Evolutionary conservation across 345 rosid species (phyloP).

Genomic region (Noccaea bulbosa): DNA sequence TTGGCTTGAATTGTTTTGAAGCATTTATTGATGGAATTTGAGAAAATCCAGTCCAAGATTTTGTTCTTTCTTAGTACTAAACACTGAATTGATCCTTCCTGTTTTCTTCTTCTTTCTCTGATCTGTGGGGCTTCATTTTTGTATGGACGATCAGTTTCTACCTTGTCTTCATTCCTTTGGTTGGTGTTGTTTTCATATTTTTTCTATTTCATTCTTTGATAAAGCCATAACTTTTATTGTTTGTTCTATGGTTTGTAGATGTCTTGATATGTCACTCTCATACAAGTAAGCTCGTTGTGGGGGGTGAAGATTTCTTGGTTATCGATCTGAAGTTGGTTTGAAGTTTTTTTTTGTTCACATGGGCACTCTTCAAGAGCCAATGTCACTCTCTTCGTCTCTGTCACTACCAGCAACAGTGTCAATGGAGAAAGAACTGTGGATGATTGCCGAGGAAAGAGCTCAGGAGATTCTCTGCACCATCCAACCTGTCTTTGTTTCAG

Average conservation of each 20-base stretch:
- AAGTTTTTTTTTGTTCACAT: constrained; percentile 40
- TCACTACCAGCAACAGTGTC: constrained; percentile 39
- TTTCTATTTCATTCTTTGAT: constrained; percentile 3
- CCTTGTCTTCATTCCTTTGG: constrained; percentile 18
- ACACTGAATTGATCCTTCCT: not conserved
- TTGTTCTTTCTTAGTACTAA: constrained; percentile 3
- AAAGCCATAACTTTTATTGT: not conserved
- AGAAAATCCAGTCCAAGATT: constrained; percentile 3
- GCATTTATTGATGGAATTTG: constrained; percentile 16
- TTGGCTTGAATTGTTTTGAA: constrained; percentile 5
- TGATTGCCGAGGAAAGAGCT: constrained; percentile 69
- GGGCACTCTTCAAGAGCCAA: constrained; percentile 56
- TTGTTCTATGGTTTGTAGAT: constrained; percentile 32
- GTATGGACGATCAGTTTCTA: constrained; percentile 12
- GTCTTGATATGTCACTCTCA: constrained; percentile 28
- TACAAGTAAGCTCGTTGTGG: constrained; percentile 22
- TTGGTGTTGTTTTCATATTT: constrained; percentile 6
- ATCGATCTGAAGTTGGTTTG: constrained; percentile 36
- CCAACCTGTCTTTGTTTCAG: constrained; percentile 68
- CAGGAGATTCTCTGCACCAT: constrained; percentile 66
- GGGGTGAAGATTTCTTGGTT: constrained; percentile 4
- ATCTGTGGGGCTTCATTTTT: constrained; percentile 1
- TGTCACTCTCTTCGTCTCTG: constrained; percentile 45
- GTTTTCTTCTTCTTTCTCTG: not conserved
- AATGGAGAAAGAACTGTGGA: constrained; percentile 63